Base-by-base conservation (phyloP, 805 yeast species). In the Barnettozyma populi region DNA sequence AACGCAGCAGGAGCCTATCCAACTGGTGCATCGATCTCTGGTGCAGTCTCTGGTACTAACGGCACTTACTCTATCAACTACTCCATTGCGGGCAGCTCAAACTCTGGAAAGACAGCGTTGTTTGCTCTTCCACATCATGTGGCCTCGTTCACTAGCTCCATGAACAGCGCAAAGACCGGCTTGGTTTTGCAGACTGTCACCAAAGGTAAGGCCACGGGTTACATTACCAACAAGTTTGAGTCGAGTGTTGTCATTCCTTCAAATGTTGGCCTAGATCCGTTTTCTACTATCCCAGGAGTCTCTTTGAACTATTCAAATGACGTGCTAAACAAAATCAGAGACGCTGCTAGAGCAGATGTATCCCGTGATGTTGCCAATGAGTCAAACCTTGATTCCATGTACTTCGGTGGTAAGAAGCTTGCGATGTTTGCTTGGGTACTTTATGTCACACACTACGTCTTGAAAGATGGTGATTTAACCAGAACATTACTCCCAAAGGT, bases 361-460 rank as follows among this genome's bases (percentile, higher is more conserved):
- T 50, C 56, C 14, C 70, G 66, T 34, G 68, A 69, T 49, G 76
- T 77, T 21, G 65, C 65, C 11, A 73, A 72, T 1, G 72, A 74
- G 65, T 72, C 83, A 0, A 70, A 80, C 49, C 60, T 80, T 44
- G 88, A 88, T 52, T 88, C 97, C 0, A 90, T 90, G 86, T 92
- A 92, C 67, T 81, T 87, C 19, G 77, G 95, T 2, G 99, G 98
- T 11, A 92, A 94, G 63, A 74, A 80, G 24, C 69, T 90, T 43
- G 96, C 90, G 55, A 94, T 90, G 67, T 94, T 86, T 66, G 97
- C 98, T 0, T 85, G 86, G 73, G 76, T 94, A 45, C 72, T 89
- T 13, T 85, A 85, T 52, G 87, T 82, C 10, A 80, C 84, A 35
- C 81, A 84, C 46, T 81, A 73, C 52, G 73, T 92, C 18, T 64